Conservation (phyloP, 202 grass and related monocot genomes). For the Musa balbisiana region DNA sequence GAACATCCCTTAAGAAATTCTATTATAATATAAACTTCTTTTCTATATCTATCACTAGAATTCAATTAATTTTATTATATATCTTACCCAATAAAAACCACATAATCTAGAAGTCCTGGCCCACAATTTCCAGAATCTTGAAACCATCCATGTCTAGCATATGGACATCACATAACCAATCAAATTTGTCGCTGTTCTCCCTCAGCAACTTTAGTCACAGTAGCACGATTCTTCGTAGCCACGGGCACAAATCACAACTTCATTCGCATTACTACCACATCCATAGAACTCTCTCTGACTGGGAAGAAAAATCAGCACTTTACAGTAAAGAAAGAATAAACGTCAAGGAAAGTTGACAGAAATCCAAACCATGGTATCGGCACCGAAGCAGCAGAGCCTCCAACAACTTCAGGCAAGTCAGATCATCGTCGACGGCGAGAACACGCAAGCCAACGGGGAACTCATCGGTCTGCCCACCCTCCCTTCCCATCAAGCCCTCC, state of each 20-base stretch:
- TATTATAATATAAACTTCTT: no score
- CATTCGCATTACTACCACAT: no score
- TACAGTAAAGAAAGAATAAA: not conserved
- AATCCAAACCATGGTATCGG: constrained; percentile 21
- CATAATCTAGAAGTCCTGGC: not conserved
- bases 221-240: constrained; percentile 12
- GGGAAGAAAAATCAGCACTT: not conserved
- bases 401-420: constrained; percentile 16
- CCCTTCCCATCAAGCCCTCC: not conserved
- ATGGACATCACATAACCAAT: constrained; percentile 22
- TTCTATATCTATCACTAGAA: no score
- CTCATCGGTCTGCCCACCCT: constrained; percentile 3
- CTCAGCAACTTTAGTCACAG: constrained; percentile 12
- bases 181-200: constrained; percentile 8
- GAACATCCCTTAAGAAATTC: accelerated
- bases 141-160: constrained; percentile 25
- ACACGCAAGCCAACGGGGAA: constrained; percentile 21
- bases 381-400: constrained; percentile 20
- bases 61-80: no score
- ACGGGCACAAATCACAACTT: not conserved
- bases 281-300: no score
- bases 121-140: constrained; percentile 17
- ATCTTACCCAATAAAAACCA: no score
- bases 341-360: not conserved
- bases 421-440: constrained; percentile 24